Evolutionary conservation across 148 eudicot species (phyloP), one percentile per base, ranked within the genome.

Genomic region (Rhododendron ferrugineum): DNA sequence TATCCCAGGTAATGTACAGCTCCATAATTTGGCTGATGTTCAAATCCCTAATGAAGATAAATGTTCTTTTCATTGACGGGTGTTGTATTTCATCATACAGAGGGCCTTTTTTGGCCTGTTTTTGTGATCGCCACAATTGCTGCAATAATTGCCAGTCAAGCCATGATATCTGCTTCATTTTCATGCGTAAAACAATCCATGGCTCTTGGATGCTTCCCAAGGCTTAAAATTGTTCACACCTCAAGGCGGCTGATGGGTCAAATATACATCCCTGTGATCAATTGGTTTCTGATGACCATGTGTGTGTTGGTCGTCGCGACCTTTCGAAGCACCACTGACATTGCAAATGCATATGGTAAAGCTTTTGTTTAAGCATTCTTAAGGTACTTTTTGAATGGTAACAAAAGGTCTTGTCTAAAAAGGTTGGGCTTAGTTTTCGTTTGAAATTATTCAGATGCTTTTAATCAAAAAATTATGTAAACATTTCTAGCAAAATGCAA

Each of bases 91-190:
- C 84, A 70, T 58, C 83, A 80, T 79, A 47, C 91, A 97, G 98
- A 87, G 16, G 89, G 92, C 76, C 74, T 95, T 66, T 97, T 95
- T 91, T 95, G 99, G 99, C 99, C 98, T 4, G 90, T 97, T 49
- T 97, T 97, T 84, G 95, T 93, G 80, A 68, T 93, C 64, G 99
- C 99, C 64, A 97, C 99, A 70, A 78, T 95, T 30, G 99, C 99
- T 85, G 99, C 98, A 28, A 77, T 95, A 76, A 95, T 97, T 85
- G 98, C 99, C 32, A 97, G 99, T 85, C 99, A 97, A 88, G 98
- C 99, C 83, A 97, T 97, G 99, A 97, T 97, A 56, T 97, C 99
- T 28, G 99, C 98, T 46, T 93, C 99, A 20, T 97, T 97, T 86
- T 95, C 99, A 0, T 92, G 93, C 85, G 87, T 95, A 79, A 97